A percentile compares a stretch with the other conserved stretches of the same genome.
Evolutionary conservation across 2,329 filamentous ascomycete species (phyloP).

Genomic region (Pyrenochaeta sp.): DNA sequence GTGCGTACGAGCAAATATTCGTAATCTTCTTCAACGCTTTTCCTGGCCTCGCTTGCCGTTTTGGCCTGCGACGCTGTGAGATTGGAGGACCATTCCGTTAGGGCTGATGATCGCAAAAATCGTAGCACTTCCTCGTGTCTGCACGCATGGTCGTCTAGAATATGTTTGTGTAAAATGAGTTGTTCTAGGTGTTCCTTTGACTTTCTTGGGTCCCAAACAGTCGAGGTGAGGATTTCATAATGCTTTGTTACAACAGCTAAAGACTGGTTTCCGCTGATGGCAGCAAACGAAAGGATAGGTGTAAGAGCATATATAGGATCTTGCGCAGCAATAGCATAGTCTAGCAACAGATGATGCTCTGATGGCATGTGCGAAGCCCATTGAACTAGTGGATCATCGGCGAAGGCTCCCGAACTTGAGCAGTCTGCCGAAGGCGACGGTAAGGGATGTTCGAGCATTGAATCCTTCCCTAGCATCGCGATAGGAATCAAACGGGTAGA

Average conservation of each 20-base stretch:
- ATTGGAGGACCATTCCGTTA: neutral
- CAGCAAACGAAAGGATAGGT: slow-evolving; percentile 7
- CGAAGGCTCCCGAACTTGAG: neutral
- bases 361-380: slow-evolving; percentile 2
- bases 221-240: slow-evolving; percentile 8
- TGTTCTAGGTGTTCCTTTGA: slow-evolving; percentile 5
- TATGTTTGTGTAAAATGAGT: slow-evolving; percentile 9
- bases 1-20: neutral
- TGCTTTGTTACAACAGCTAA: neutral
- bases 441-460: neutral
- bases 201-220: slow-evolving; percentile 4
- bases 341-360: slow-evolving; percentile 5
- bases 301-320: slow-evolving; percentile 9
- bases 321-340: slow-evolving; percentile 4
- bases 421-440: neutral
- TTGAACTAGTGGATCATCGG: slow-evolving; percentile 1
- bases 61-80: neutral
- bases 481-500: neutral
- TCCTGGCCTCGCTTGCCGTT: neutral
- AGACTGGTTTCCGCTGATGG: neutral
- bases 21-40: neutral
- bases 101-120: neutral
- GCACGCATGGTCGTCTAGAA: slow-evolving; percentile 4
- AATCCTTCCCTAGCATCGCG: slow-evolving; percentile 1
- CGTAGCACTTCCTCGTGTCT: slow-evolving; percentile 8